Evolutionary conservation across 1,284 basidiomycete species (phyloP).

Genomic region (Marasmius fiardii): DNA sequence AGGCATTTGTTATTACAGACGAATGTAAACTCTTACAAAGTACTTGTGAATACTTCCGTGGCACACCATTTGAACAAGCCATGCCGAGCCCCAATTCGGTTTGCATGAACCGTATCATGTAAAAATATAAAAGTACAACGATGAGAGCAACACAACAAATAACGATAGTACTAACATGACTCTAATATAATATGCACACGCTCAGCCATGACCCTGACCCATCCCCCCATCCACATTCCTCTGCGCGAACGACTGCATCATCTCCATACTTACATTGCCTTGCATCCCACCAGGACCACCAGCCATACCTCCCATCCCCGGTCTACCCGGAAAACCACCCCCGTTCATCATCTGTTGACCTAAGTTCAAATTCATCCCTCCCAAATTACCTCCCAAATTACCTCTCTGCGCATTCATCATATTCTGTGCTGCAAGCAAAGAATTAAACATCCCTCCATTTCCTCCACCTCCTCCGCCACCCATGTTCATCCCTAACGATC

Average conservation of each 20-base stretch:
- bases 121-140: no score
- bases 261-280: not conserved
- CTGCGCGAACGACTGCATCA: constrained; percentile 4
- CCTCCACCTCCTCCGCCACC: not conserved
- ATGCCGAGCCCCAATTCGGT: no score
- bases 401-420: not conserved
- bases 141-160: no score
- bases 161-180: no score
- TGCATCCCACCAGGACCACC: not conserved
- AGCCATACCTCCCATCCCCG: not conserved
- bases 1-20: no score
- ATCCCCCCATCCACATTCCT: not conserved
- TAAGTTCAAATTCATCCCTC: not conserved
- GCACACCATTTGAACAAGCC: no score
- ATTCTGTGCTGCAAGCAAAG: not conserved
- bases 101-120: no score
- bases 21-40: no score
- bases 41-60: no score
- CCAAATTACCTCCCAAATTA: not conserved
- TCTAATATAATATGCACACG: not conserved
- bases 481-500: not conserved
- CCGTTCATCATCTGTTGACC: not conserved
- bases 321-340: not conserved
- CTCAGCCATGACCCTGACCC: not conserved
- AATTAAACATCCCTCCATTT: not conserved